Evolutionary conservation across 1,284 basidiomycete species (phyloP), one percentile per base, ranked within the genome.

Genomic region (Volvariella surrecta): DNA sequence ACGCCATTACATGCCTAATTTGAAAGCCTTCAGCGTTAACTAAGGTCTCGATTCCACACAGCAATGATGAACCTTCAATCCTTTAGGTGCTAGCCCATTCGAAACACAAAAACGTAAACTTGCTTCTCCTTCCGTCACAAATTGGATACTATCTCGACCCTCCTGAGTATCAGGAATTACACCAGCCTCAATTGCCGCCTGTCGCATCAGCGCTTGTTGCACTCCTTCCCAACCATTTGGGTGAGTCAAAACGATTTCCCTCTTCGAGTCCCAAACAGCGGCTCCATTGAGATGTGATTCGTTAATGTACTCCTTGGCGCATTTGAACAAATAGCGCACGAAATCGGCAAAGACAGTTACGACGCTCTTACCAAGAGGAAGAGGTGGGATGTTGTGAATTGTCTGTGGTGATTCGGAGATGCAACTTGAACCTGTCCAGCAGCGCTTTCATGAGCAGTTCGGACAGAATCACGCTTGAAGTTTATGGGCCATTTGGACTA

Each of bases 1-100:
- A 72, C 59, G 1, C 61, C 64, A 17, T 59, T 46, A 2, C 58
- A 54, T 3, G 52, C 43, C 60, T 52, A 7, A 11, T 9, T n/a
- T 30, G 39, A 17, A 62, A 54, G 18, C 66, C 6, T n/a, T 11
- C 11, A 34, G 21, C 10, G 10, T n/a, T 15, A 16, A 44, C 1
- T 31, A 31, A 37, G 2, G 52, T 3, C 39, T 31, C 15, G 30
- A 9, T 2, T 11, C 19, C 11, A 16, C 13, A 20, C 13, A 19
- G 38, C 34, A 24, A 42, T 28, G 16, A 28, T 11, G 6, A 28
- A 38, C 20, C 18, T 37, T 54, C 54, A 42, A 50, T 11, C 11
- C 11, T 11, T 28, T 11, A 6, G 24, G 24, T 6, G 11, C 24
- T 11, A 28, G 11, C 24, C 24, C 24, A 11, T 28, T 28, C 24